phyloP scores from a whole-genome alignment of 1,139 yeast genomes.

The Candida pseudoviswanathii region DNA sequence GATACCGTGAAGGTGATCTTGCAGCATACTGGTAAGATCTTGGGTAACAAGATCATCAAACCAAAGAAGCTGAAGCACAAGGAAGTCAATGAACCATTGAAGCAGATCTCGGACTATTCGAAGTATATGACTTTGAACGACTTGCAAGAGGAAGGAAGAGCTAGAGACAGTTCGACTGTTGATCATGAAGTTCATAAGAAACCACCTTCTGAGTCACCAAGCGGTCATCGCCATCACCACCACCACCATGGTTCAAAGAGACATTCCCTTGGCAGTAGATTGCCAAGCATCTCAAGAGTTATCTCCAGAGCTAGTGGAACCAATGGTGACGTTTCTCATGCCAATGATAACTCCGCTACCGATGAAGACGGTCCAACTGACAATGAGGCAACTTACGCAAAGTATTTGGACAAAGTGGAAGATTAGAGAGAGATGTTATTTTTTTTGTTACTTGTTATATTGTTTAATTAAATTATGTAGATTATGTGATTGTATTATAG shows the following conservation, averaged over 20 bases:
- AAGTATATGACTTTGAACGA: conserved; percentile 43
- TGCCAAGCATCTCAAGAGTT: conserved; percentile 4
- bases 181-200: conserved; percentile 14
- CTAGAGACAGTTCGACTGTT: conserved; percentile 21
- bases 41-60: conserved; percentile 69
- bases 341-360: neutral
- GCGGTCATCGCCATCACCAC: conserved; percentile 2
- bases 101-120: conserved; percentile 46
- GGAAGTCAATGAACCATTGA: conserved; percentile 38
- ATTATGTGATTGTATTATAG: neutral
- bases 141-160: conserved; percentile 34
- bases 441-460: neutral
- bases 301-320: conserved; percentile 3
- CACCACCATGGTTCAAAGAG: neutral
- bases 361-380: neutral
- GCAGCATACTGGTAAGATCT: conserved; percentile 75
- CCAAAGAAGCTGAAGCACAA: conserved; percentile 28
- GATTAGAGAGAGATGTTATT: neutral
- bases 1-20: conserved; percentile 70
- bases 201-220: conserved; percentile 10
- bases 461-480: neutral
- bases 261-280: neutral
- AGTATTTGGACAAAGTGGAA: conserved; percentile 3
- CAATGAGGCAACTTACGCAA: conserved; percentile 1
- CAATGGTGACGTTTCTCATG: neutral